Conservation (phyloP, 2,329 filamentous ascomycete species). For the Trichophyton schoenleinii region DNA sequence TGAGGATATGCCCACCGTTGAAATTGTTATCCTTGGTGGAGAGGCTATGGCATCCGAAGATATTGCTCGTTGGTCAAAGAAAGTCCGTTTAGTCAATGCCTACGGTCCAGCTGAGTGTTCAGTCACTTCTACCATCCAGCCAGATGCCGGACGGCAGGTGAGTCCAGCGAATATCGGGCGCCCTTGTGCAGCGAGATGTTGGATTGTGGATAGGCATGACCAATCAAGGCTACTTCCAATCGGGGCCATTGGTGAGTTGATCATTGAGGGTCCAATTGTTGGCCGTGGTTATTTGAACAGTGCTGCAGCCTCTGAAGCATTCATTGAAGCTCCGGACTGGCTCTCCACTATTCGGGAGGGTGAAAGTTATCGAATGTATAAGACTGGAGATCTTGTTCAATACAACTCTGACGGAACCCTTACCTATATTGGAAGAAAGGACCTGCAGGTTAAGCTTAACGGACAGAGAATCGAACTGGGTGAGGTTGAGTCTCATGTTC, state of each 20-base stretch:
- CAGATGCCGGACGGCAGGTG: neutral
- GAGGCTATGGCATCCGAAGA: slow-evolving; percentile 17
- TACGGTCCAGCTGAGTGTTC: slow-evolving; percentile 17
- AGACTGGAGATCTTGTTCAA: slow-evolving; percentile 17
- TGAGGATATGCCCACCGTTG: slow-evolving; percentile 26
- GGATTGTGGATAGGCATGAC: slow-evolving; percentile 9
- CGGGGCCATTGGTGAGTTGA: slow-evolving; percentile 45
- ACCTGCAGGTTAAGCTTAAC: slow-evolving; percentile 63
- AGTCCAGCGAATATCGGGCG: slow-evolving; percentile 9
- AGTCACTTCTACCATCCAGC: slow-evolving; percentile 4
- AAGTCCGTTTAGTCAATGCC: slow-evolving; percentile 27
- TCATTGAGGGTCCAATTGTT: slow-evolving; percentile 28
- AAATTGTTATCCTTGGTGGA: slow-evolving; percentile 23
- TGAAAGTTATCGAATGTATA: slow-evolving; percentile 12
- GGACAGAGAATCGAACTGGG: slow-evolving; percentile 74
- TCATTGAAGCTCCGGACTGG: slow-evolving; percentile 16
- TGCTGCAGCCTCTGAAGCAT: slow-evolving; percentile 10
- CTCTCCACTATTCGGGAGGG: neutral
- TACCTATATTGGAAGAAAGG: slow-evolving; percentile 17
- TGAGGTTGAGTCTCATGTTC: slow-evolving; percentile 64
- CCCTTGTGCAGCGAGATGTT: neutral
- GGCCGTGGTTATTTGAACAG: slow-evolving; percentile 26
- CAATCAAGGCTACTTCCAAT: slow-evolving; percentile 36
- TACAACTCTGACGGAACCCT: slow-evolving; percentile 14
- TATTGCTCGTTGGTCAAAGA: slow-evolving; percentile 18